Conservation (phyloP, 139 green algal genomes). For the Tetraselmis striata region DNA sequence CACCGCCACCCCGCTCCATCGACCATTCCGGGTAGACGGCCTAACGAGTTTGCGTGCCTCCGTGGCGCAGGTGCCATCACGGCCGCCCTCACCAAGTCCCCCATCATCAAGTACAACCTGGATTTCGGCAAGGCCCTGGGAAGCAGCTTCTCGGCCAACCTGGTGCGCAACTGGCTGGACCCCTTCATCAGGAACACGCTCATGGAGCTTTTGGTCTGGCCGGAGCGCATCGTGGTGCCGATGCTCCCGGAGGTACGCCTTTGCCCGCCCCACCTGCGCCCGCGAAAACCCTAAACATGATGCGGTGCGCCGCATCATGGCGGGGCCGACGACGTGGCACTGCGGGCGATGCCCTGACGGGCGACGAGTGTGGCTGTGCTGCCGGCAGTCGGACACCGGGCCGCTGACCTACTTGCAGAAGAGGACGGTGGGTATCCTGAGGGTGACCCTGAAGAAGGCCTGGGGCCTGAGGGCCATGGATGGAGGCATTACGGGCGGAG, state of each 20-base stretch:
- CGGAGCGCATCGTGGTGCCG: constrained; percentile 51
- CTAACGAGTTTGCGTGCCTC: too few relatives aligned
- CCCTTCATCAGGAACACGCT: constrained; percentile 47
- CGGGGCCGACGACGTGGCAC: too few relatives aligned
- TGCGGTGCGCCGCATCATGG: too few relatives aligned
- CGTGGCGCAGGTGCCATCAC: neutral
- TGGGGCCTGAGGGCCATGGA: neutral
- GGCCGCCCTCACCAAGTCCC: neutral
- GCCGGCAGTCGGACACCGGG: neutral
- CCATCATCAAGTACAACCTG: constrained; percentile 37
- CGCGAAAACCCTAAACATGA: too few relatives aligned
- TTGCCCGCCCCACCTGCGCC: too few relatives aligned
- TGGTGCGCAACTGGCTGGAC: constrained; percentile 48
- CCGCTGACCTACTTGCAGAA: neutral
- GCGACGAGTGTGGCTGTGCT: too few relatives aligned
- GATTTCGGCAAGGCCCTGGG: constrained; percentile 48
- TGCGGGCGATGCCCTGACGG: too few relatives aligned
- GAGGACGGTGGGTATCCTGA: neutral
- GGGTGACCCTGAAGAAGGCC: neutral
- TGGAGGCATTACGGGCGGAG: neutral
- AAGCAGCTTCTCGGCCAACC: constrained; percentile 23
- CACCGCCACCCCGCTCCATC: too few relatives aligned
- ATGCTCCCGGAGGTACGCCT: constrained; percentile 33
- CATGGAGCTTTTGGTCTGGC: constrained; percentile 47
- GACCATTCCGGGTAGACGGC: too few relatives aligned